Conservation (phyloP, 2,329 filamentous ascomycete species). For the Botrytis galanthina region DNA sequence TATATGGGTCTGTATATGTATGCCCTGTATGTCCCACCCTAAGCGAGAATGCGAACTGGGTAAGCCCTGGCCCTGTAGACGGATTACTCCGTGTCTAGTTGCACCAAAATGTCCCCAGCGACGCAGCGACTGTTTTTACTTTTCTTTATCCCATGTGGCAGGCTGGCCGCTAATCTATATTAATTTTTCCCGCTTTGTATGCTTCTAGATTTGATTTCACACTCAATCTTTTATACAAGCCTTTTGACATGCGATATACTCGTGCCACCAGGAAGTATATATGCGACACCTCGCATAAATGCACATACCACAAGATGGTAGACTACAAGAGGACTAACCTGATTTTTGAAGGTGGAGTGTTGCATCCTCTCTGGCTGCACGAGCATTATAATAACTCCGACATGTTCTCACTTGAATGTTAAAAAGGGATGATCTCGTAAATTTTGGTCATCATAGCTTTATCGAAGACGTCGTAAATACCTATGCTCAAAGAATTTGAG, state of each 20-base stretch:
- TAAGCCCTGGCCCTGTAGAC: neutral
- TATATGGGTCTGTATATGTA: neutral
- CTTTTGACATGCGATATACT: neutral
- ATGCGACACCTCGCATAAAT: neutral
- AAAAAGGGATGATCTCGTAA: neutral
- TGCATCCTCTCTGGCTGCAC: neutral
- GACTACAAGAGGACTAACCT: neutral
- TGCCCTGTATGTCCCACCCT: neutral
- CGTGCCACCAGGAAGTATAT: neutral
- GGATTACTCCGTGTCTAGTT: neutral
- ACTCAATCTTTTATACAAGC: neutral
- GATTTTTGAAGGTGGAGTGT: neutral
- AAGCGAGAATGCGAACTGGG: neutral
- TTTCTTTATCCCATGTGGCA: conserved; percentile 7
- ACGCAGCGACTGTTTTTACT: neutral
- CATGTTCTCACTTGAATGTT: neutral
- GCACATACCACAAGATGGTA: neutral
- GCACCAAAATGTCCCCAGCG: neutral
- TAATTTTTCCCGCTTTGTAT: neutral
- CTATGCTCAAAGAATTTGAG: neutral
- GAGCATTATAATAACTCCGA: neutral
- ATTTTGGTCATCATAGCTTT: neutral
- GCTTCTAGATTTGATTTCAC: neutral
- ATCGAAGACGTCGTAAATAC: neutral
- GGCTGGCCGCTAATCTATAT: neutral